A percentile compares a stretch with the other conserved stretches of the same genome.
Conservation (phyloP, 805 yeast species). For the Kodamaea leandrae region DNA sequence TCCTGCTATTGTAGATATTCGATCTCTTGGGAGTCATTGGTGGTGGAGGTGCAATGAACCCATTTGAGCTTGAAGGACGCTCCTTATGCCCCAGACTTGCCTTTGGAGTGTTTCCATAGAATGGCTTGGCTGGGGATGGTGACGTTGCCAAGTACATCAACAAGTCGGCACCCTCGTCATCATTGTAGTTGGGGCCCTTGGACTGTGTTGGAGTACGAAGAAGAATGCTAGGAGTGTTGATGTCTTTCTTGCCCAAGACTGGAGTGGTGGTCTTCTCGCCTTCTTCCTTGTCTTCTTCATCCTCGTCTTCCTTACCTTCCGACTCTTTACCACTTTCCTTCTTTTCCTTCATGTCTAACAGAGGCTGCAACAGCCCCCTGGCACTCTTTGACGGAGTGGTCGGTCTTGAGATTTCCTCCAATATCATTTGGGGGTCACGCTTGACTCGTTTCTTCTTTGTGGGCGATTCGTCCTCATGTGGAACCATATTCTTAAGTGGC, state of each 20-base stretch:
- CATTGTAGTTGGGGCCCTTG: constrained; percentile 22
- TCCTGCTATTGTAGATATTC: constrained; percentile 21
- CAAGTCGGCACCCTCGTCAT: constrained; percentile 75
- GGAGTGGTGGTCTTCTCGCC: constrained; percentile 14
- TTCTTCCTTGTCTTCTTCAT: constrained; percentile 3
- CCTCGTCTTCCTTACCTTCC: constrained; percentile 1
- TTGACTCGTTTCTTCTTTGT: constrained; percentile 22
- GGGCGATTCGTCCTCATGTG: constrained; percentile 30
- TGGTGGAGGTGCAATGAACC: constrained; percentile 36
- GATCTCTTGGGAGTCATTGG: constrained; percentile 45
- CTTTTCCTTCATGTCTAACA: constrained; percentile 12
- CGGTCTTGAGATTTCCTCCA: constrained; percentile 29
- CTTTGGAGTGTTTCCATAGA: constrained; percentile 33
- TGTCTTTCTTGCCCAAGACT: constrained; percentile 13
- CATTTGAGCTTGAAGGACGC: constrained; percentile 8
- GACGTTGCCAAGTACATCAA: constrained; percentile 81
- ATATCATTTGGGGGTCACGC: constrained; percentile 24
- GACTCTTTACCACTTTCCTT: neutral
- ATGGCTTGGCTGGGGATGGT: constrained; percentile 61
- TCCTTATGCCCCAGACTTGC: constrained; percentile 6
- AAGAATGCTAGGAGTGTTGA: constrained; percentile 11
- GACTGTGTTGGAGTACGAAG: constrained; percentile 39
- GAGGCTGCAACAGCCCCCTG: constrained; percentile 14
- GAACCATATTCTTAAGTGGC: constrained; percentile 27
- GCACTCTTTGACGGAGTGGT: constrained; percentile 27